Evolutionary conservation across 2,329 filamentous ascomycete species (phyloP), one percentile per base, ranked within the genome.

Genomic region (Ophiostoma ulmi): DNA sequence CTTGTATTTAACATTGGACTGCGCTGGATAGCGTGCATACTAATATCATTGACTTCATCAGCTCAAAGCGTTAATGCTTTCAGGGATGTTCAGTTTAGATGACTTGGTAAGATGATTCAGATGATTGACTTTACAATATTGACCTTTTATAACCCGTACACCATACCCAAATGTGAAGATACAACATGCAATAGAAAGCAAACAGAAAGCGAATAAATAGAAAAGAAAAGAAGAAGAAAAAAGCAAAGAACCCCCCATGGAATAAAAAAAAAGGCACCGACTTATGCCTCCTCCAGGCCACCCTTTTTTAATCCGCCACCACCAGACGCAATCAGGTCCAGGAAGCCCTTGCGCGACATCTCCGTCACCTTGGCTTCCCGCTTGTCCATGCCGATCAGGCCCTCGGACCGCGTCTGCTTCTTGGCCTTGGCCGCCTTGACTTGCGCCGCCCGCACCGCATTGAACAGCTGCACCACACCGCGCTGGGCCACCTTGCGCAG

Each of bases 341-440:
- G 80, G 81, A 98, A 99, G 0, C 94, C 94, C 82, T 97, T 92
- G 83, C 97, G 96, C 79, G 91, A 97, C 90, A 99, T 95, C 84
- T 98, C 94, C 74, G 92, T 95, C 69, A 97, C 85, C 82, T 91
- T 93, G 81, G 96, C 93, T 80, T 96, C 91, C 74, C 93, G 88
- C 79, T 91, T 88, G 73, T 86, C 87, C 77, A 93, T 88, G 1
- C 94, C 94, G 41, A 97, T 86, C 0, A 96, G 83, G 3, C 93
- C 91, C 72, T 90, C 87, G 75, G 88, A 88, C 79, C 87, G 87
- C 67, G 88, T 86, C 74, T 87, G 87, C 79, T 84, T 87, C 77
- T 91, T 89, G 5, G 93, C 91, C 80, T 94, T 89, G 72, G 90
- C 87, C 2, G 91, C 94, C 80, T 94, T 92, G 71, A 97, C 91